Percentiles rank a stretch among this genome's conserved stretches.
These are phyloP conservation scores for Bigelowiella natans DNA, from an alignment of 78 protist species.

Conservation along the genomic window DNA sequence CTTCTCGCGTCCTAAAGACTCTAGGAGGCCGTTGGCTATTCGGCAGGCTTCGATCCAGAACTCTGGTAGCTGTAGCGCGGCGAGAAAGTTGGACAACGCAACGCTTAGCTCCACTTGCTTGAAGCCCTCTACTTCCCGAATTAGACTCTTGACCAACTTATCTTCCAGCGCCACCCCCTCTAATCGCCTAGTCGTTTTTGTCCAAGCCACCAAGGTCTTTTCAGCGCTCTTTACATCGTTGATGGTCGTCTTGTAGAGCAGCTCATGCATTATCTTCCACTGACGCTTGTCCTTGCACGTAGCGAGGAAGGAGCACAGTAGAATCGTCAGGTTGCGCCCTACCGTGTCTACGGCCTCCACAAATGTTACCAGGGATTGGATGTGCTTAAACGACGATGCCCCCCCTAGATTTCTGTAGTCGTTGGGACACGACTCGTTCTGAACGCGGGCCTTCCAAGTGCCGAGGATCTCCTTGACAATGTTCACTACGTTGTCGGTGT, in stretches of 20 bases:
- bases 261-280: not conserved
- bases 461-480: not conserved
- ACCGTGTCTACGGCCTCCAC: not conserved
- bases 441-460: not conserved
- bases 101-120: not conserved
- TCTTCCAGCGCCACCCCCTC: not conserved
- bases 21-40: not conserved
- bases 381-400: not conserved
- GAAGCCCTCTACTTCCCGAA: not conserved
- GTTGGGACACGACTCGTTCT: not conserved
- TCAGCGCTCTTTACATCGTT: not conserved
- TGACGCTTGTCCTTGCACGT: not conserved
- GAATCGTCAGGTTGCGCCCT: not conserved
- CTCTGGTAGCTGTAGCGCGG: not conserved
- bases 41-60: not conserved
- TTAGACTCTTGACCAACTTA: not conserved
- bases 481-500: not conserved
- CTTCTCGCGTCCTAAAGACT: not conserved
- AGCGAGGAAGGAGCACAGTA: not conserved
- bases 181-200: not conserved
- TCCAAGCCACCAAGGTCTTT: not conserved
- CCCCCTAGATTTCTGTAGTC: not conserved
- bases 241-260: not conserved
- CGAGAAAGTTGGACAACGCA: not conserved
- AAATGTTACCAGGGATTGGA: not conserved